Percentiles rank a stretch among this genome's conserved stretches.
phyloP scores from a whole-genome alignment of 2,329 filamentous ascomycete genomes.

The Diaporthe australafricana region DNA sequence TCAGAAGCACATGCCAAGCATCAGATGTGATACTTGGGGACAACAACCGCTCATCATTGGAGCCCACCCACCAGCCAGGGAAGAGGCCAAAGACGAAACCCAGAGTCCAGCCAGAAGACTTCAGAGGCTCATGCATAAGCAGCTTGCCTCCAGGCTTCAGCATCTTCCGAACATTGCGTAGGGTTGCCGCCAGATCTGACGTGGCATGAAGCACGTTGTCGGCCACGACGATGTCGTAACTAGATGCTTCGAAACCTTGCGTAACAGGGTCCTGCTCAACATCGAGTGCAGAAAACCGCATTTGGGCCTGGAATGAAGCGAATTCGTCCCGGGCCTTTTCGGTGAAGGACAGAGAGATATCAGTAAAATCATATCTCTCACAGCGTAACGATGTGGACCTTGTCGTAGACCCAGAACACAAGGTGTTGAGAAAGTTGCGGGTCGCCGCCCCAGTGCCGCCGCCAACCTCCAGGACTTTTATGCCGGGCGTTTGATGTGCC shows the following conservation, averaged over 20 bases:
- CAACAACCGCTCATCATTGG: background rate
- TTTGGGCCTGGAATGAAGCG: background rate
- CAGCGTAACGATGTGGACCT: background rate
- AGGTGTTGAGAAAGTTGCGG: background rate
- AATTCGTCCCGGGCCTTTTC: constrained; percentile 40
- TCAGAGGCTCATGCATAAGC: background rate
- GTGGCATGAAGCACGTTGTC: background rate
- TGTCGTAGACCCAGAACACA: background rate
- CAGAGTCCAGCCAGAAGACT: background rate
- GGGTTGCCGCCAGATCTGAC: background rate
- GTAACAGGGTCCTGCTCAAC: background rate
- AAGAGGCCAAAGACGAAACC: background rate
- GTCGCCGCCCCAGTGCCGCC: background rate
- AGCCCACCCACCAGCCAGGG: background rate
- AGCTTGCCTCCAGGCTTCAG: constrained; percentile 10
- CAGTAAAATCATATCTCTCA: constrained; percentile 50
- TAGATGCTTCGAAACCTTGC: background rate
- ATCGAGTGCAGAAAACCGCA: background rate
- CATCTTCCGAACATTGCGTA: background rate
- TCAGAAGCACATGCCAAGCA: background rate
- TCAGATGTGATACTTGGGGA: background rate
- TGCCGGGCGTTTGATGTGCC: constrained; percentile 16
- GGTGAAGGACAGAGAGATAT: constrained; percentile 40
- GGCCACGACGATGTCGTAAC: constrained; percentile 1
- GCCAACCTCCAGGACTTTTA: constrained; percentile 29